phyloP scores from a whole-genome alignment of 2,329 filamentous ascomycete genomes.

The Remersonia thermophila region DNA sequence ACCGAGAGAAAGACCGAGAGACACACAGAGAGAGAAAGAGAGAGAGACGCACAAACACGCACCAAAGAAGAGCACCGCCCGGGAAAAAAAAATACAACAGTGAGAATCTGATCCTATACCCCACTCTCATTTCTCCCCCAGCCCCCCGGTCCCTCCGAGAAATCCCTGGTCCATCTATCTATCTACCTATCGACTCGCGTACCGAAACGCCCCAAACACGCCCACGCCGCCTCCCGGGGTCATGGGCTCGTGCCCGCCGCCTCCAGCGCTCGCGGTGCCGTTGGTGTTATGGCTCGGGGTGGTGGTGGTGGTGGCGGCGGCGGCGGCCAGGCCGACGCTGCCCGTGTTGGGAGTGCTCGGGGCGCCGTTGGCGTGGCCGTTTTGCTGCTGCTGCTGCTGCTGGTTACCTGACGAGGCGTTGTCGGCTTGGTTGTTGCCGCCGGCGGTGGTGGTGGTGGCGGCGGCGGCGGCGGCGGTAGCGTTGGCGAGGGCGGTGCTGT shows the following conservation, averaged over 20 bases:
- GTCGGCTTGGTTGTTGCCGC: constrained; percentile 16
- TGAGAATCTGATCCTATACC: too few species aligned
- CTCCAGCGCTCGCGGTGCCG: constrained; percentile 19
- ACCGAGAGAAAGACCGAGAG: too few species aligned
- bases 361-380: constrained; percentile 30
- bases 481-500: constrained; percentile 14
- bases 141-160: too few species aligned
- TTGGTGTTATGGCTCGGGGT: constrained; percentile 39
- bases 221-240: constrained; percentile 66
- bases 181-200: too few species aligned
- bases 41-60: too few species aligned
- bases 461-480: constrained; percentile 1
- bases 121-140: too few species aligned
- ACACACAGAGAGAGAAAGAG: too few species aligned
- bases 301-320: constrained; percentile 57
- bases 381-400: constrained; percentile 15
- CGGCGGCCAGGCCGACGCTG: constrained; percentile 36
- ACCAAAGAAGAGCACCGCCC: too few species aligned
- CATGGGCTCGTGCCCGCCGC: constrained; percentile 48
- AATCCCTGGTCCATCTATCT: too few species aligned
- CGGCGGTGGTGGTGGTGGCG: constrained; percentile 11
- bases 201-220: constrained; percentile 62
- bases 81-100: too few species aligned
- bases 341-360: constrained; percentile 54
- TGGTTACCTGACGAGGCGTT: constrained; percentile 20